Base-by-base conservation (phyloP, 495 filamentous ascomycete species). In the Penicillium egyptiacum region DNA sequence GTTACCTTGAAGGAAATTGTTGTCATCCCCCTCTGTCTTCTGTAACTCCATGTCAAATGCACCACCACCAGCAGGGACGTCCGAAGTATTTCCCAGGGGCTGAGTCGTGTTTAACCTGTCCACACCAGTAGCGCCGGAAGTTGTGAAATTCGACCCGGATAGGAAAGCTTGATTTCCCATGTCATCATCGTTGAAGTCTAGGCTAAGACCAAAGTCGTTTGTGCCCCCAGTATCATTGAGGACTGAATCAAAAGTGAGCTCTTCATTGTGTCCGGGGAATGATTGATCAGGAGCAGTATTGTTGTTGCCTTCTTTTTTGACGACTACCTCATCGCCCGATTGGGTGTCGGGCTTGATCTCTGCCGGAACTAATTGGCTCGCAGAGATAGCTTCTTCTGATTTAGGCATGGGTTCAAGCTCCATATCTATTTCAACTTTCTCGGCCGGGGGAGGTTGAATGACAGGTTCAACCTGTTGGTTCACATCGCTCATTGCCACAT, bases 131-230 rank as follows among this genome's bases (percentile, higher is more conserved):
- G 60, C 41, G 25, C 59, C 55, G 10, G 69, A 40, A 26, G 52
- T 66, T 9, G 60, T 67, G 40, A 80, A 72, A 16, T 69, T 68
- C 0, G 71, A 67, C 7, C 71, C 70, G 1, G 72, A 71, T 14
- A 80, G 65, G 47, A 80, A 75, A 23, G 71, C 73, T 45, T 79
- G 75, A 55, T 76, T 74, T 7, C 70, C 72, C 50, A 73, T 66
- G n/a, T 73, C 71, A 41, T 79, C 77, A 42, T 73, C 70, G 40
- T 71, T 64, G 60, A 81, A 79, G 53, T 77, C 75, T 8, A 81
- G 64, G 46, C 75, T 75, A 4, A 82, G 70, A 42, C 80, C 70
- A 30, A 81, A 73, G 7, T 74, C 73, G 52, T 76, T 77, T 1
- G 64, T 45, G 11, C 63, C 68, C 16, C 65, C 63, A 25, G 50